These are phyloP conservation scores for Xylaria curta DNA, from an alignment of 495 filamentous ascomycete species.

Conservation along the genomic window DNA sequence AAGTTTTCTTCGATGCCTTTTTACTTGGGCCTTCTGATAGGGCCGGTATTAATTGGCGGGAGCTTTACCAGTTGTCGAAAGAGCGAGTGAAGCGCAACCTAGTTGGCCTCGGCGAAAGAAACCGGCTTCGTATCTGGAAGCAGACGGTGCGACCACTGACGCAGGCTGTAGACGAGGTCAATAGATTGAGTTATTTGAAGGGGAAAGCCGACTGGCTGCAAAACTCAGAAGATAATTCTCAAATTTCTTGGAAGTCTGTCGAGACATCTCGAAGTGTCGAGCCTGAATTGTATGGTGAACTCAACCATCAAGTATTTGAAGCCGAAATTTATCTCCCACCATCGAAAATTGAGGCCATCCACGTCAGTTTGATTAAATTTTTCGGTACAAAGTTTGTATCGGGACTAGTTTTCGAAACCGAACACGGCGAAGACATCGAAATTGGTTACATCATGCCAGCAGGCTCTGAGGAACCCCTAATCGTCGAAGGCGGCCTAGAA, in stretches of 20 bases:
- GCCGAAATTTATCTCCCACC: constrained; percentile 12
- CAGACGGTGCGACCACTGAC: constrained; percentile 21
- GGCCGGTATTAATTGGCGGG: constrained; percentile 22
- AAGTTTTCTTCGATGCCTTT: constrained; percentile 21
- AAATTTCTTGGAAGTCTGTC: constrained; percentile 10
- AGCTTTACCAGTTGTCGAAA: constrained; percentile 10
- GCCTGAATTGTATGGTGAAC: constrained; percentile 1
- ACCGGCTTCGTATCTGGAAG: constrained; percentile 27
- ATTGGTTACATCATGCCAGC: constrained; percentile 20
- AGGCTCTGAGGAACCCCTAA: constrained; percentile 13
- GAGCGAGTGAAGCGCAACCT: background rate
- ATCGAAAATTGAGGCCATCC: constrained; percentile 16
- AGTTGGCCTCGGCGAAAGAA: constrained; percentile 17
- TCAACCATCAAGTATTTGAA: background rate
- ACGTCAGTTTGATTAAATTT: constrained; percentile 21
- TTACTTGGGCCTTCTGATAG: constrained; percentile 10
- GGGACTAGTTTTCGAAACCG: constrained; percentile 18
- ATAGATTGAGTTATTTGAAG: constrained; percentile 16
- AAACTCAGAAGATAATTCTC: background rate
- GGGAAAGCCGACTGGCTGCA: constrained; percentile 6
- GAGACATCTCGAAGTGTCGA: background rate
- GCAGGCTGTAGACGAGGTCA: background rate
- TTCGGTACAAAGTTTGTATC: constrained; percentile 21
- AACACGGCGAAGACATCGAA: constrained; percentile 23
- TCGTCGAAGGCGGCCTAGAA: constrained; percentile 19